Evolutionary conservation across 2,329 filamentous ascomycete genomes (phyloP), one percentile per base, ranked within the genome.

Genomic region (Aspergillus felis): DNA sequence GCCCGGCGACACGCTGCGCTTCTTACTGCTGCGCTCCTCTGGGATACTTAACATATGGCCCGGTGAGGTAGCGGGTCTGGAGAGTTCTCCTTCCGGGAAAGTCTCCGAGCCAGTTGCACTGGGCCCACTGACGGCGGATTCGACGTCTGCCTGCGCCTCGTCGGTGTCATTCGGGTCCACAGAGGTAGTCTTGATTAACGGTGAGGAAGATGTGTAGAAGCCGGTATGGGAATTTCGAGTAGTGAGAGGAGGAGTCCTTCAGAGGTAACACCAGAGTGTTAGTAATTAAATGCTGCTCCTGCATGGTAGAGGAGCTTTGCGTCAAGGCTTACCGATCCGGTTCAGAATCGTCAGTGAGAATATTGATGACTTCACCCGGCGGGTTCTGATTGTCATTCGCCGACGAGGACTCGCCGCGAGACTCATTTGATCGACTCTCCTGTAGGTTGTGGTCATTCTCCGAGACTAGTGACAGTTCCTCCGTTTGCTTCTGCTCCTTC

Each of bases 161-260:
- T 73, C 71, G 27, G 71, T 67, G 52, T 78, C 75, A 50, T 74
- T 67, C 35, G 67, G 65, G 58, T 79, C 78, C 22, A 75, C 68
- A 52, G 79, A 78, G 51, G 79, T 78, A 51, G 83, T 81, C 66
- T 87, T 85, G 52, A 89, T 82, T 57, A 88, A 74, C 32, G 88
- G 85, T 24, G 87, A 89, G 29, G 87, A 88, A 35, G 85, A 84
- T 51, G 87, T 89, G 59, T 88, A 78, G 71, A 88, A 85, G 61
- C 85, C 86, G 67, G 84, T 81, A 66, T 89, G 86, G 35, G 88
- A 88, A 54, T 85, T 82, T 71, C 85, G 84, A 28, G 82, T 78
- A 54, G 82, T 75, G 56, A 81, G 73, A 54, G 79, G 78, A 60
- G 82, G 82, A 51, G 71, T 68, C 27, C 72, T 74, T 64, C n/a